Conservation (phyloP, 2,329 filamentous ascomycete species). For the Diaporthe destruens region DNA sequence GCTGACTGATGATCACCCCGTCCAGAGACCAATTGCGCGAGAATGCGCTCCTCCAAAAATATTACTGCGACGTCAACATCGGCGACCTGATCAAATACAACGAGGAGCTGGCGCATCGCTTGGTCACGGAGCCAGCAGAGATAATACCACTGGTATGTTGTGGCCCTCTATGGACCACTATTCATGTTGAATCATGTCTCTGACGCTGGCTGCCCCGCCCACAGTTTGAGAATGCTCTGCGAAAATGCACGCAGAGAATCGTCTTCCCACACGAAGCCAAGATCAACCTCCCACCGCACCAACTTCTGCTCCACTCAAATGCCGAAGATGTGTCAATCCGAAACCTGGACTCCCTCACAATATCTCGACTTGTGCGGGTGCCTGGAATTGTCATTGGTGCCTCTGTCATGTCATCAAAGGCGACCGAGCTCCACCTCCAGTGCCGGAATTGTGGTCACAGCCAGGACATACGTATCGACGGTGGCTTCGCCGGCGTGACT, state of each 20-base stretch:
- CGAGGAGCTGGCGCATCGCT: slow-evolving; percentile 90
- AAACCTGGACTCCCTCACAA: slow-evolving; percentile 91
- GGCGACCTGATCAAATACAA: slow-evolving; percentile 96
- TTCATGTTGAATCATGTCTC: neutral
- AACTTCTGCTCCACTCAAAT: slow-evolving; percentile 93
- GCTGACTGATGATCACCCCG: slow-evolving; percentile 37
- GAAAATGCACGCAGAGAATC: slow-evolving; percentile 92
- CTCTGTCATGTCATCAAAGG: slow-evolving; percentile 96
- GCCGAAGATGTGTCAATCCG: slow-evolving; percentile 93
- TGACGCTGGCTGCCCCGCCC: slow-evolving; percentile 18
- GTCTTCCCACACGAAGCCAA: slow-evolving; percentile 82
- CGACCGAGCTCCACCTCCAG: slow-evolving; percentile 86
- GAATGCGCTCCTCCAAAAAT: slow-evolving; percentile 93
- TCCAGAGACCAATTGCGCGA: slow-evolving; percentile 91
- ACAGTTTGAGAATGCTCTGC: slow-evolving; percentile 91
- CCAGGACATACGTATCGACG: slow-evolving; percentile 78
- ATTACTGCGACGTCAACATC: slow-evolving; percentile 96
- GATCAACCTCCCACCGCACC: slow-evolving; percentile 85
- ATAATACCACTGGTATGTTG: slow-evolving; percentile 87
- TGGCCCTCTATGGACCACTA: neutral
- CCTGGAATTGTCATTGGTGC: slow-evolving; percentile 98
- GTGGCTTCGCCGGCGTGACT: slow-evolving; percentile 89
- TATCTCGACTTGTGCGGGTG: slow-evolving; percentile 94
- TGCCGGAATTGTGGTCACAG: slow-evolving; percentile 87
- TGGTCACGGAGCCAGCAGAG: slow-evolving; percentile 90